Evolutionary conservation across 192 early-diverging fungal genomes (phyloP), one percentile per base, ranked within the genome.

Genomic region (Entophlyctis luteolus): DNA sequence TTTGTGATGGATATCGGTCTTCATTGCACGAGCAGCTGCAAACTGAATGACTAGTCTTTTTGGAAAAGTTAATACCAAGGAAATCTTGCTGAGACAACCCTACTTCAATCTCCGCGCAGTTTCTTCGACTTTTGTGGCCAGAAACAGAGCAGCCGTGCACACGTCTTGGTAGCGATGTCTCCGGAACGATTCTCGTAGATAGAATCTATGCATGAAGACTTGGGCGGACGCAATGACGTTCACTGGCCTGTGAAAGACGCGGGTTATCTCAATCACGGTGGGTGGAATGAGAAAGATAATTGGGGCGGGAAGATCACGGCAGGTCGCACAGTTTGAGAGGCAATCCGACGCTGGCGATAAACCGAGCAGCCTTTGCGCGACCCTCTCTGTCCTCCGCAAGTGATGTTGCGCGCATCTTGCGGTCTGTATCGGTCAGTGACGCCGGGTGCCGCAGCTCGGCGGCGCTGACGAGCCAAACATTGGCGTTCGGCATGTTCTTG

Each of bases 171-270:
- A 55, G 27, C 62, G 38, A 37, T 71, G 72, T 36, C 47, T 52
- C 28, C 48, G 65, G 29, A 73, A 73, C 10, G 75, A 77, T 29
- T 73, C 46, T 3, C 75, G 67, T 68, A 73, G 63, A 65, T 71
- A 77, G 42, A 77, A 67, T 16, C 75, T 71, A 35, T 77, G 75
- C 55, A 77, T 73, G 33, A 70, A 73, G 1, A 71, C 27, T 23
- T 68, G 72, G 28, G 71, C 71, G 4, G 68, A 59, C 22, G 67
- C 53, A 23, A 68, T 68, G 6, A 48, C 55, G 49, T 16, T 6
- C 10, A 29, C 55, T n/a, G 67, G 67, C 1, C 33, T 34, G 14
- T 60, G 25, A 10, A 27, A 29, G n/a, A 29, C 22, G 10, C 25
- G 10, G 8, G n/a, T 45, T 45, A n/a, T n/a, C 10, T 12, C 42